Conservation (phyloP, 257 asterid genomes). For the Fraxinus americana region DNA sequence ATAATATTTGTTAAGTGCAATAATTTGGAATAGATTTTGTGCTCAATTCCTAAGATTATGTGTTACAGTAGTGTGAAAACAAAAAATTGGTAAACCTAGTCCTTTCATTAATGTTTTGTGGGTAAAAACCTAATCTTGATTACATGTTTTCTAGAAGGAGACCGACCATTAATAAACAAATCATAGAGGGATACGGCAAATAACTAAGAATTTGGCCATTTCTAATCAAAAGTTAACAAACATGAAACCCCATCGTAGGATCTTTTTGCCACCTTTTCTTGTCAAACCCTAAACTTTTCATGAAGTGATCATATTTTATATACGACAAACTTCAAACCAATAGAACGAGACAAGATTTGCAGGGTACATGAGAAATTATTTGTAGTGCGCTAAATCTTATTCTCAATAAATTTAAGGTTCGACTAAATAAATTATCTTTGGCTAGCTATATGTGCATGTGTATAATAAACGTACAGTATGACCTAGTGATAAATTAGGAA, state of each 20-base stretch:
- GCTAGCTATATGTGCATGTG: too few species aligned
- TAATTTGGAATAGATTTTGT: conserved; percentile 60
- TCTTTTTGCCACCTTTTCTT: conserved; percentile 12
- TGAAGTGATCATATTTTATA: background rate
- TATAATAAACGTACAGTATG: too few species aligned
- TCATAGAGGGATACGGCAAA: conserved; percentile 30
- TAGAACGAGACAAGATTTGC: background rate
- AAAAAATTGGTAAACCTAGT: conserved; percentile 26
- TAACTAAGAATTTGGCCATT: conserved; percentile 19
- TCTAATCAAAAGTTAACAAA: conserved; percentile 29
- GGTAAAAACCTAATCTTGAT: conserved; percentile 44
- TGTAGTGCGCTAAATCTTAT: background rate
- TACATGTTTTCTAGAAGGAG: conserved; percentile 52
- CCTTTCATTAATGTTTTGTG: conserved; percentile 33
- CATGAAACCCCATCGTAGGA: conserved; percentile 20
- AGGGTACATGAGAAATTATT: too few species aligned
- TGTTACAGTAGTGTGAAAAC: conserved; percentile 27
- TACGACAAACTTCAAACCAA: too few species aligned
- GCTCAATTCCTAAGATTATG: conserved; percentile 41
- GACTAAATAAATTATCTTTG: too few species aligned
- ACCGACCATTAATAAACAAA: conserved; percentile 59
- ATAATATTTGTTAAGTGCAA: conserved; percentile 35
- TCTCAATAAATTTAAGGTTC: background rate
- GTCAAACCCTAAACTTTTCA: conserved; percentile 1
- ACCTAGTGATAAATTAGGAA: too few species aligned